These are phyloP conservation scores for Castanopsis chinensis DNA, from an alignment of 306 rosid species.

Conservation along the genomic window DNA sequence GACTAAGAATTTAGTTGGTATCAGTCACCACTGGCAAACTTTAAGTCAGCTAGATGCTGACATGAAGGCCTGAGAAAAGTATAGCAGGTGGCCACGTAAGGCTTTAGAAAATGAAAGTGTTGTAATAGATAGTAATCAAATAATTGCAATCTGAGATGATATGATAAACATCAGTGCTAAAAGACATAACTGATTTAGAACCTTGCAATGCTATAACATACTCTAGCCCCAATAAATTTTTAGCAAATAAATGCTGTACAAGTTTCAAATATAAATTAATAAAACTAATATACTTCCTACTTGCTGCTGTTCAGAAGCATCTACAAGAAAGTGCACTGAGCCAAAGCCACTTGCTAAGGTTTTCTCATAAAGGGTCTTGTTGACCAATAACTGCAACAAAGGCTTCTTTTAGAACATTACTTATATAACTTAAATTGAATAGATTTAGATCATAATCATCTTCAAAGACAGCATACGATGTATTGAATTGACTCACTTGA, in stretches of 20 bases:
- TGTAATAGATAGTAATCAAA: background rate
- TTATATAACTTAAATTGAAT: constrained; percentile 19
- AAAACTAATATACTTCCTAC: constrained; percentile 44
- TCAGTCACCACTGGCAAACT: background rate
- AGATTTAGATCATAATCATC: constrained; percentile 14
- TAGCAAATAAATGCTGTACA: background rate
- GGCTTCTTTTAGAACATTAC: constrained; percentile 23
- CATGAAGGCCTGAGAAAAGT: background rate
- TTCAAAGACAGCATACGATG: constrained; percentile 6
- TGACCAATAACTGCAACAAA: constrained; percentile 75
- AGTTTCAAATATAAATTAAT: background rate
- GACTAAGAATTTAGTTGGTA: background rate
- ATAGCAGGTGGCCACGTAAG: background rate
- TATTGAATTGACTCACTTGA: constrained; percentile 60
- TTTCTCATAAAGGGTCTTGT: constrained; percentile 88
- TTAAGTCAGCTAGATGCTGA: background rate
- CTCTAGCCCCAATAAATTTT: background rate
- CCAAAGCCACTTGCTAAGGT: constrained; percentile 98
- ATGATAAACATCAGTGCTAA: background rate
- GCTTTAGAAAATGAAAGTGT: background rate
- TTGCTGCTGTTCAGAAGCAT: constrained; percentile 97
- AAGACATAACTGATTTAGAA: background rate
- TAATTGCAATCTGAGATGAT: background rate
- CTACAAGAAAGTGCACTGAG: constrained; percentile 88
- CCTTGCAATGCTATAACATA: background rate